Evolutionary conservation across 2,329 filamentous ascomycete genomes (phyloP).

Genomic region (Beauveria bassiana): DNA sequence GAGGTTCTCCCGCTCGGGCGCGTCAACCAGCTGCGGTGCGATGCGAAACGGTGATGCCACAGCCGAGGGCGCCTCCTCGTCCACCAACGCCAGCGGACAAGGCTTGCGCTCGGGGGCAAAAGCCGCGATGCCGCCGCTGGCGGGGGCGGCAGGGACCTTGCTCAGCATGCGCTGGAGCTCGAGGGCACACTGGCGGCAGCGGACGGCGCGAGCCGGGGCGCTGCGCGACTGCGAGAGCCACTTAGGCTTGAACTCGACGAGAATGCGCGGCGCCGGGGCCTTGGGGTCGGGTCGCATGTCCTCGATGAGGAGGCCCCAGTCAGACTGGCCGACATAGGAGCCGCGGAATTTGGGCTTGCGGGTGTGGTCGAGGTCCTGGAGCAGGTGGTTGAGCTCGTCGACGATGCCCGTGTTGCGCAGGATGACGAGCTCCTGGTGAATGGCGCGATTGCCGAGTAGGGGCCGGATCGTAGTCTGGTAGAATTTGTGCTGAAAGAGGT

Average conservation of each 20-base stretch:
- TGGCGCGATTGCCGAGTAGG: conserved; percentile 26
- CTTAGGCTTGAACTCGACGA: conserved; percentile 77
- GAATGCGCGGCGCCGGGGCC: conserved; percentile 19
- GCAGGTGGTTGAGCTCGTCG: conserved; percentile 42
- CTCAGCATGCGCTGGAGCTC: conserved; percentile 29
- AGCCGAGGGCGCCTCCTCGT: conserved; percentile 36
- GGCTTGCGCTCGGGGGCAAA: conserved; percentile 36
- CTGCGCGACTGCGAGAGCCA: conserved; percentile 72
- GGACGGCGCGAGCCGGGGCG: conserved; percentile 52
- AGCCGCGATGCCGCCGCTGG: conserved; percentile 9
- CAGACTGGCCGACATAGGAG: conserved; percentile 44
- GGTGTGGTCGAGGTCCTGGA: conserved; percentile 39
- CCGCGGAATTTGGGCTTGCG: conserved; percentile 39
- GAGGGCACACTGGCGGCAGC: conserved; percentile 69
- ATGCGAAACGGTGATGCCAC: conserved; percentile 35
- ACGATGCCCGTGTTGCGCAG: conserved; percentile 29
- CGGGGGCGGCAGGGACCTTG: conserved; percentile 15
- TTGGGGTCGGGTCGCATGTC: conserved; percentile 49
- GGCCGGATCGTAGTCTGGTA: conserved; percentile 27
- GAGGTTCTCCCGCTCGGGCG: conserved; percentile 21
- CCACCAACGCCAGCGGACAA: conserved; percentile 59
- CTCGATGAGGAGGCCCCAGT: conserved; percentile 63
- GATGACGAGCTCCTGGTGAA: conserved; percentile 31
- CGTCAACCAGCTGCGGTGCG: conserved; percentile 25
- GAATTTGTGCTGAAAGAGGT: conserved; percentile 30